Base-by-base conservation (phyloP, 305 asterid genomes). In the Plantago coronopus region DNA sequence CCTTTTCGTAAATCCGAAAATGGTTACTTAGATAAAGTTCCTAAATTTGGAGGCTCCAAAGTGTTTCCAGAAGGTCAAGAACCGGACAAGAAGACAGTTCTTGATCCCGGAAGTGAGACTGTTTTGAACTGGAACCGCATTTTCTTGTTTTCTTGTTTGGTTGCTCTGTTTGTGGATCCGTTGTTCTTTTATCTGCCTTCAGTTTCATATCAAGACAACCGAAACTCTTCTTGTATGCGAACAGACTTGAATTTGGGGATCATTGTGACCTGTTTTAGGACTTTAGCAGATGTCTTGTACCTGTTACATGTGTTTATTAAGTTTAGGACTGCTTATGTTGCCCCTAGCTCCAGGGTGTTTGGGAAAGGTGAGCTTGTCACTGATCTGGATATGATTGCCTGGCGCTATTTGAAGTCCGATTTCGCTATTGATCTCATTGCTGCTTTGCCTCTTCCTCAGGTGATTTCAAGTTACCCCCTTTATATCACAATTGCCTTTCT, bases 391-490 rank as follows among this genome's bases (percentile, higher is more conserved):
- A 69, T 64, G 78, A 83, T 86, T 12, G 83, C 81, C 3, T 70
- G 64, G 63, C 75, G 78, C 68, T 86, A 86, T 57, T 66, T 81
- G 80, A 81, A 70, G 71, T 65, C 81, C 0, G 91, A 83, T 21
- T 83, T 86, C 79, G 61, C 78, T 59, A 62, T 86, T 12, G 91
- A 86, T 71, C 76, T 69, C 15, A 60, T 86, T 63, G 91, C 95
- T 1, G 91, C 85, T 20, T 61, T 86, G 65, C 95, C 95, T 63
- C 89, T 86, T 72, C 87, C 95, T 62, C 95, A 86, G 95, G 95
- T 86, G 71, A 49, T n/a, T 29, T 74, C 3, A 18, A 14, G 66
- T 63, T 54, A 25, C 57, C 61, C 29, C 23, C 38, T 9, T 43
- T 48, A n/a, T 48, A 34, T 60, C 20, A 57, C 54, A 48, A n/a